Conservation (phyloP, 1,284 basidiomycete species). For the Puccinia triticina region DNA sequence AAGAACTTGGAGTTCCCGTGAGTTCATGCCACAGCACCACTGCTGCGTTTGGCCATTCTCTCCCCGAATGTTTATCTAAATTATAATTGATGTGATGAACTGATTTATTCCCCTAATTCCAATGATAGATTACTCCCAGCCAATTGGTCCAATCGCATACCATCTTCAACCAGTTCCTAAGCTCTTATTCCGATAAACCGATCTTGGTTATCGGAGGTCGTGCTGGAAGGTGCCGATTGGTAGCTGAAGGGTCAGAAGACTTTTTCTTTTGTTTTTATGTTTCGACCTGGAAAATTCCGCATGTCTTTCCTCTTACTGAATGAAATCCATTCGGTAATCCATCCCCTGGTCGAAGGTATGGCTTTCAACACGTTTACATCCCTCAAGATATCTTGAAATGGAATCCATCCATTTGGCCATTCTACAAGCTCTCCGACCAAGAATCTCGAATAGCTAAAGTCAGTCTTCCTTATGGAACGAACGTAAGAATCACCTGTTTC, state of each 20-base stretch:
- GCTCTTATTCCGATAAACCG: conserved; percentile 16
- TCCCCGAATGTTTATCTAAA: too few relatives aligned
- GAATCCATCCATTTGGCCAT: conserved; percentile 48
- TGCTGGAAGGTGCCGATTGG: conserved; percentile 26
- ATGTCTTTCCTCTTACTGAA: background rate
- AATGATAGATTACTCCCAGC: conserved; percentile 21
- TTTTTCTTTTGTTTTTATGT: background rate
- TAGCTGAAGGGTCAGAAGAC: conserved; percentile 30
- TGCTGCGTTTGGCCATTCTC: background rate
- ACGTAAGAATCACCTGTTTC: background rate
- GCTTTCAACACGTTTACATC: conserved; percentile 42
- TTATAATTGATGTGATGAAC: too few relatives aligned
- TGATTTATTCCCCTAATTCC: background rate
- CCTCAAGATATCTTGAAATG: conserved; percentile 45
- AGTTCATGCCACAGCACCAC: background rate
- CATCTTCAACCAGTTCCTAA: conserved; percentile 38
- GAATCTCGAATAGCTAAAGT: conserved; percentile 18
- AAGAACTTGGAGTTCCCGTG: conserved; percentile 46
- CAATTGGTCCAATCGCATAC: conserved; percentile 47
- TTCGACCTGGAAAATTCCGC: background rate
- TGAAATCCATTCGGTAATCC: too few relatives aligned
- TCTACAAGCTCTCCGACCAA: conserved; percentile 31
- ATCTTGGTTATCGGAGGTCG: conserved; percentile 38
- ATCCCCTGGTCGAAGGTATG: conserved; percentile 22
- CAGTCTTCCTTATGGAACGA: conserved; percentile 5